Percentiles rank a stretch among this genome's conserved stretches.
Conservation (phyloP, 1,139 yeast genomes). For the Lodderomyces beijingensis region DNA sequence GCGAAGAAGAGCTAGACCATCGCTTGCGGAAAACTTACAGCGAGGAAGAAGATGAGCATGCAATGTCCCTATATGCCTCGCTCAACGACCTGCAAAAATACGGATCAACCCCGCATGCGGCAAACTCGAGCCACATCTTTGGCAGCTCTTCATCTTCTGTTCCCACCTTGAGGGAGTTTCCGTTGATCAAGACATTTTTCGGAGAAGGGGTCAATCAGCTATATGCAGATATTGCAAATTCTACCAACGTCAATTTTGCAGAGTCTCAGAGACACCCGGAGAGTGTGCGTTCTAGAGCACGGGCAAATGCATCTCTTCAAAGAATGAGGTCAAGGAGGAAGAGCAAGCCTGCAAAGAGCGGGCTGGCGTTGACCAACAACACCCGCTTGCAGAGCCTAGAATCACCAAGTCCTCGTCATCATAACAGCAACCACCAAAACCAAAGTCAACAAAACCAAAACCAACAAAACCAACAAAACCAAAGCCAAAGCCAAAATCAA, state of each 20-base stretch:
- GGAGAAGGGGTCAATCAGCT: conserved; percentile 6
- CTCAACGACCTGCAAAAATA: conserved; percentile 27
- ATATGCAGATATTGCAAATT: conserved; percentile 6
- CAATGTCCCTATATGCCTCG: conserved; percentile 46
- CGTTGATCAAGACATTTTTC: conserved; percentile 24
- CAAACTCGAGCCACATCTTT: conserved; percentile 19
- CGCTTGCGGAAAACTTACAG: conserved; percentile 16
- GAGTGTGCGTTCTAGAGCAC: conserved; percentile 46
- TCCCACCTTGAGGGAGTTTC: conserved; percentile 45
- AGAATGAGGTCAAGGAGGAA: conserved; percentile 59
- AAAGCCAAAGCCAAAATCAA: no score
- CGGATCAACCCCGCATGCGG: conserved; percentile 12
- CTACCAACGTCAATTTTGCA: conserved; percentile 18
- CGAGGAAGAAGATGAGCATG: conserved; percentile 50
- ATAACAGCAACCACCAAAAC: no score
- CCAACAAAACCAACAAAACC: no score
- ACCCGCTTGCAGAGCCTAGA: conserved; percentile 23
- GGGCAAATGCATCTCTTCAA: conserved; percentile 64
- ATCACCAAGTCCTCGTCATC: conserved; percentile 8
- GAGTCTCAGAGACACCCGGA: conserved; percentile 25
- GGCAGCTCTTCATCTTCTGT: conserved; percentile 27
- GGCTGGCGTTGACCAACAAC: conserved; percentile 23
- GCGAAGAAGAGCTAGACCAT: conserved; percentile 7
- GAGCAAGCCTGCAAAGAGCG: conserved; percentile 42
- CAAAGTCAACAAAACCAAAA: no score